Evolutionary conservation across 202 grass and related monocot species (phyloP).

Genomic region (Cymbopogon flexuosus): DNA sequence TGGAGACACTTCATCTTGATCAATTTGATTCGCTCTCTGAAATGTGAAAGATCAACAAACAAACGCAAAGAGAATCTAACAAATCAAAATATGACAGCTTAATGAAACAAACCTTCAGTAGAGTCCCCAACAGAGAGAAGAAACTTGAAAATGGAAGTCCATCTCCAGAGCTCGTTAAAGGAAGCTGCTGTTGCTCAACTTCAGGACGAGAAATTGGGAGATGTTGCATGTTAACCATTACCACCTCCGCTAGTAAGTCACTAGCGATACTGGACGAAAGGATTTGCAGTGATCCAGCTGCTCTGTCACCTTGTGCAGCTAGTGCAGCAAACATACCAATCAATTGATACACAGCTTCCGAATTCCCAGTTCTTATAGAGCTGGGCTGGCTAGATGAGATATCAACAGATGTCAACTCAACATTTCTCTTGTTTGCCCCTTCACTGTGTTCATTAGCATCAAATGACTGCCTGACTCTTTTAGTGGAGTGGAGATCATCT

Average conservation of each 20-base stretch:
- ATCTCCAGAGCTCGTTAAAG: constrained; percentile 27
- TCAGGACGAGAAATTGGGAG: constrained; percentile 56
- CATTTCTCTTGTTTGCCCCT: constrained; percentile 31
- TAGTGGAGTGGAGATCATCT: constrained; percentile 58
- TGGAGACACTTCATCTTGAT: constrained; percentile 37
- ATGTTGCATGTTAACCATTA: constrained; percentile 89
- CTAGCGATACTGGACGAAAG: constrained; percentile 78
- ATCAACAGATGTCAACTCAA: constrained; percentile 28
- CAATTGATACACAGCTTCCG: constrained; percentile 87
- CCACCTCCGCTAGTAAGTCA: constrained; percentile 89
- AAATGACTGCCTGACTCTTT: constrained; percentile 58
- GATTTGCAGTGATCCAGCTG: constrained; percentile 68
- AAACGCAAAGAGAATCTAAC: constrained; percentile 18
- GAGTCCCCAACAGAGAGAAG: constrained; percentile 49
- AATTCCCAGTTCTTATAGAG: constrained; percentile 50
- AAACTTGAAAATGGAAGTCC: constrained; percentile 47
- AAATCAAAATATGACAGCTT: constrained; percentile 21
- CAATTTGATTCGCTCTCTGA: constrained; percentile 44
- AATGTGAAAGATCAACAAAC: constrained; percentile 21
- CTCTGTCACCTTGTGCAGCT: constrained; percentile 81
- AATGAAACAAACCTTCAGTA: constrained; percentile 48
- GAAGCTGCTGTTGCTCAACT: constrained; percentile 43
- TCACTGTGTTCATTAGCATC: constrained; percentile 38
- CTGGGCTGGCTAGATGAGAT: constrained; percentile 29
- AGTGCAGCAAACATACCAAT: constrained; percentile 87